Conservation (phyloP, 2,329 filamentous ascomycete species). For the Hymenoscyphus infarciens region DNA sequence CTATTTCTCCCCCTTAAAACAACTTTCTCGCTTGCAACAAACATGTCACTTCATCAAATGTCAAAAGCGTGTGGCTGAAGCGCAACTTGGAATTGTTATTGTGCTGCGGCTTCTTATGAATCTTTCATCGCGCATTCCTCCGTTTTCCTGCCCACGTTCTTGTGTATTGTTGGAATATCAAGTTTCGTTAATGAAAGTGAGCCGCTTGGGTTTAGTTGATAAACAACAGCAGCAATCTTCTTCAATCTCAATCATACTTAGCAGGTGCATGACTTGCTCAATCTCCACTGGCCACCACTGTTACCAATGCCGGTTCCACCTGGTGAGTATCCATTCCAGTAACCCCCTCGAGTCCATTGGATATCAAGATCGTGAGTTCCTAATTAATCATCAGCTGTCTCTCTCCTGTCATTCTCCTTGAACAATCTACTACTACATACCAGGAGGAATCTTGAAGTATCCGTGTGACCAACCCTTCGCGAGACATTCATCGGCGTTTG, state of each 20-base stretch:
- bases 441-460: background rate
- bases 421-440: background rate
- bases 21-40: background rate
- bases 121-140: background rate
- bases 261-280: background rate
- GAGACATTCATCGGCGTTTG: background rate
- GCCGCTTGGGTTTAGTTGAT: background rate
- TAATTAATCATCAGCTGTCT: background rate
- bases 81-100: background rate
- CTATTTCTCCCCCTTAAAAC: background rate
- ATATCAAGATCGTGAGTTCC: background rate
- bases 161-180: background rate
- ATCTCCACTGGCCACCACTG: background rate
- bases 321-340: background rate
- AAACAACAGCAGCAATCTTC: background rate
- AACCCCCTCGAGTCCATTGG: background rate
- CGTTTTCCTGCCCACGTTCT: background rate
- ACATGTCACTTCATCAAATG: background rate
- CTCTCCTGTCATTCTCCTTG: background rate
- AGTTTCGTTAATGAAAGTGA: background rate
- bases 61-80: background rate
- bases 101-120: background rate
- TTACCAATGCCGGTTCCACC: background rate
- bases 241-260: background rate
- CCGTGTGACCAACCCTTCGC: background rate